Conservation (phyloP, 306 rosid species). For the Lathyrus sativus region DNA sequence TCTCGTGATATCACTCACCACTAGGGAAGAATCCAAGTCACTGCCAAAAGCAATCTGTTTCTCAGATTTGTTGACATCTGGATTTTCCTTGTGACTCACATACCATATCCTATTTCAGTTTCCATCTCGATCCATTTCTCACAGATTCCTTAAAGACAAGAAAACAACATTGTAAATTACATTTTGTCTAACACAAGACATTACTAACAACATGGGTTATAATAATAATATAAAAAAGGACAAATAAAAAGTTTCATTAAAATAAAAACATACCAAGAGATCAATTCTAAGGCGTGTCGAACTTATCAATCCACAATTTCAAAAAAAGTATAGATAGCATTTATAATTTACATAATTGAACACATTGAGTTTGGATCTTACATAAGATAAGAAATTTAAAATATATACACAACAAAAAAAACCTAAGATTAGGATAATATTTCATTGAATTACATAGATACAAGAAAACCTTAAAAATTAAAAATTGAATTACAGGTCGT, state of each 20-base stretch:
- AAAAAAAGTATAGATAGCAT: not conserved
- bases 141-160: not conserved
- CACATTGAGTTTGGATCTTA: slow-evolving; percentile 4
- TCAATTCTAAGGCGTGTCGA: not conserved
- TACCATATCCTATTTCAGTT: not conserved
- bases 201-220: not conserved
- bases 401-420: slow-evolving; percentile 52
- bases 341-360: not conserved
- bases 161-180: not conserved
- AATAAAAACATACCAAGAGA: not conserved
- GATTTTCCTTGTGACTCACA: slow-evolving; percentile 6
- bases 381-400: slow-evolving; percentile 17
- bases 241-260: not conserved
- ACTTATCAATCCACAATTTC: not conserved
- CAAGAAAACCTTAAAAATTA: not conserved
- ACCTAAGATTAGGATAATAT: slow-evolving; percentile 18
- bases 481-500: slow-evolving; percentile 24
- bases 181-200: not conserved
- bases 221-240: not conserved
- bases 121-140: not conserved
- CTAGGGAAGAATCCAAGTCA: not conserved
- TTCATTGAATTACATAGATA: not conserved
- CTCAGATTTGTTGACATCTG: slow-evolving; percentile 7
- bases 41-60: not conserved
- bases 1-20: not conserved